Conservation (phyloP, 495 filamentous ascomycete genomes). For the Rusavskia elegans region DNA sequence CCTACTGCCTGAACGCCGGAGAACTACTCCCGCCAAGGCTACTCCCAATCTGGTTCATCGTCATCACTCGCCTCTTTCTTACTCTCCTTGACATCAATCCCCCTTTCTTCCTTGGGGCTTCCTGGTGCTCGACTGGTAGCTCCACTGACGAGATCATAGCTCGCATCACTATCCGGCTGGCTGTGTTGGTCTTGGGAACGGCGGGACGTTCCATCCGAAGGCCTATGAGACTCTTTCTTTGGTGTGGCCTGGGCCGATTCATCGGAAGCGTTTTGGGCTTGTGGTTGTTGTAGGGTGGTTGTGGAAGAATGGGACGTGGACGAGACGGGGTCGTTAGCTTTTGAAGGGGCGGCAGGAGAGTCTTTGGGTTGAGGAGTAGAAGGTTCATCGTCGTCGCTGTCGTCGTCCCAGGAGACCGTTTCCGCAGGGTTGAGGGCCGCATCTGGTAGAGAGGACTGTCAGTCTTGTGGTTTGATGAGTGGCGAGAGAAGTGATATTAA, state of each 20-base stretch:
- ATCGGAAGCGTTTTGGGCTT: constrained; percentile 11
- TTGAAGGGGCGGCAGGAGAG: constrained; percentile 1
- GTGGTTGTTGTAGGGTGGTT: constrained; percentile 16
- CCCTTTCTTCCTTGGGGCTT: constrained; percentile 52
- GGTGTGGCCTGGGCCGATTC: constrained; percentile 16
- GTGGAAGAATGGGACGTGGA: constrained; percentile 29
- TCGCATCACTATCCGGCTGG: constrained; percentile 74
- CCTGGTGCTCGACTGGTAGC: constrained; percentile 60
- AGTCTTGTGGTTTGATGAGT: neutral
- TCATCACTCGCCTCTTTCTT: constrained; percentile 38
- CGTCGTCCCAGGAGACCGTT: constrained; percentile 75
- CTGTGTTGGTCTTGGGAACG: constrained; percentile 77
- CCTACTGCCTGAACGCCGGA: too few relatives aligned
- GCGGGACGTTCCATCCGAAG: constrained; percentile 25
- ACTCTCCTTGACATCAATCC: constrained; percentile 28
- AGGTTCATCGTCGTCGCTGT: constrained; percentile 47
- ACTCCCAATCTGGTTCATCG: constrained; percentile 80
- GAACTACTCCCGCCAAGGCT: too few relatives aligned
- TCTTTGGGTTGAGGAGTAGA: constrained; percentile 24
- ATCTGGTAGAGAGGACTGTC: constrained; percentile 19
- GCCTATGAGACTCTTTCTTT: constrained; percentile 5
- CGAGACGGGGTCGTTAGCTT: neutral
- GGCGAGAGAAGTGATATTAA: constrained; percentile 9
- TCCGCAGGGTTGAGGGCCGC: constrained; percentile 51
- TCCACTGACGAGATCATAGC: constrained; percentile 86